Evolutionary conservation across 2,329 filamentous ascomycete genomes (phyloP).

Genomic region (Alternaria sp.): DNA sequence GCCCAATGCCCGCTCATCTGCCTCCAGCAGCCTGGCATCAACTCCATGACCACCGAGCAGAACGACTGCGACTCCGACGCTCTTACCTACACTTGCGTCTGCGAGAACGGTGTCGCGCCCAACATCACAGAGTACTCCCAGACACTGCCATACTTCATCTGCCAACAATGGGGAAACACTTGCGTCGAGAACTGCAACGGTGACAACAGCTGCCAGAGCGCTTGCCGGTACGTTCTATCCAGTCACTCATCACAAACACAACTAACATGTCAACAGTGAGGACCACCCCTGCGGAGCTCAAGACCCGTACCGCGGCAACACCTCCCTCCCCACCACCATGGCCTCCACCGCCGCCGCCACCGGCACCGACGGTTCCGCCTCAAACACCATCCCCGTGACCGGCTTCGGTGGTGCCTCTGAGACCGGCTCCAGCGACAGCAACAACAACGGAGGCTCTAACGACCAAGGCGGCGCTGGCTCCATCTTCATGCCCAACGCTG

Average conservation of each 20-base stretch:
- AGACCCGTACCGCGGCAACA: conserved; percentile 66
- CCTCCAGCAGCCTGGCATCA: conserved; percentile 61
- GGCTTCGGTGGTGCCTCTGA: conserved; percentile 34
- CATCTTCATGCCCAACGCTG: conserved; percentile 60
- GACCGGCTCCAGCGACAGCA: conserved; percentile 10
- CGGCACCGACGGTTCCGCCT: conserved; percentile 37
- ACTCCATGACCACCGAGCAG: conserved; percentile 53
- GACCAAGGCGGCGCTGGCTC: conserved; percentile 39
- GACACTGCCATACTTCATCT: conserved; percentile 79
- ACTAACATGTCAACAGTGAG: conserved; percentile 37
- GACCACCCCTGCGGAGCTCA: conserved; percentile 76
- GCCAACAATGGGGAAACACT: conserved; percentile 72
- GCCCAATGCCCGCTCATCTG: conserved; percentile 75
- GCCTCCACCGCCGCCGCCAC: conserved; percentile 48
- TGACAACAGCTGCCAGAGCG: conserved; percentile 64
- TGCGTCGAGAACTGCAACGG: conserved; percentile 66
- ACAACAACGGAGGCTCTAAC: conserved; percentile 26
- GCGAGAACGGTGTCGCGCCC: conserved; percentile 68
- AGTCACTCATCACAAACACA: not conserved
- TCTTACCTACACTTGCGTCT: conserved; percentile 75
- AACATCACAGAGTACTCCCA: conserved; percentile 79
- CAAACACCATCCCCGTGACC: conserved; percentile 38
- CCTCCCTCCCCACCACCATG: conserved; percentile 57
- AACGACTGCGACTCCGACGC: conserved; percentile 71
- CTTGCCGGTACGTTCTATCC: conserved; percentile 57